phyloP scores from a whole-genome alignment of 805 yeast species.

The Millerozyma miso region DNA sequence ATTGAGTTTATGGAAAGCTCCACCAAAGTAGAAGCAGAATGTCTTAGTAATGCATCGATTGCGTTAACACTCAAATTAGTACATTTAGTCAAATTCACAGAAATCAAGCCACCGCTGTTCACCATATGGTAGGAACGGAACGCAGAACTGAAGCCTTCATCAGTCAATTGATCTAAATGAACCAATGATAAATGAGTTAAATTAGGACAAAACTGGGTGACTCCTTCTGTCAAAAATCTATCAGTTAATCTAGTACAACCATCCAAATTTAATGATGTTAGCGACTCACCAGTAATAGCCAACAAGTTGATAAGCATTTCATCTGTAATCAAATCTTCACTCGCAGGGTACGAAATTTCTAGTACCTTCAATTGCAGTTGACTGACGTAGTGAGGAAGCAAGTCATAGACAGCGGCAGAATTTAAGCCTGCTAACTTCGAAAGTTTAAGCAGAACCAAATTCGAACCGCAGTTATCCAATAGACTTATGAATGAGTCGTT shows the following conservation, averaged over 20 bases:
- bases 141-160: constrained; percentile 58
- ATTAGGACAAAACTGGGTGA: constrained; percentile 52
- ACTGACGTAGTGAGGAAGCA: constrained; percentile 58
- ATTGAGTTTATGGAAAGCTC: constrained; percentile 73
- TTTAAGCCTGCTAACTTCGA: constrained; percentile 71
- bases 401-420: constrained; percentile 51
- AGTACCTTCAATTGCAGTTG: constrained; percentile 47
- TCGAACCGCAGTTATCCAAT: constrained; percentile 52
- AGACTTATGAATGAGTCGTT: constrained; percentile 61
- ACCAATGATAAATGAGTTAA: constrained; percentile 58
- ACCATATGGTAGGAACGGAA: constrained; percentile 51
- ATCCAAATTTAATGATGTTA: constrained; percentile 57
- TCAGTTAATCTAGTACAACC: constrained; percentile 78
- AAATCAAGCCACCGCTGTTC: constrained; percentile 53
- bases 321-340: constrained; percentile 64
- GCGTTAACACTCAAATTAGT: constrained; percentile 60
- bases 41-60: constrained; percentile 54
- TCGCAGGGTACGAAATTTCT: constrained; percentile 65
- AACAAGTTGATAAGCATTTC: constrained; percentile 60
- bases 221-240: constrained; percentile 50
- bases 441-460: constrained; percentile 54
- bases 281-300: constrained; percentile 56
- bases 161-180: constrained; percentile 60
- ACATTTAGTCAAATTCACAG: constrained; percentile 63
- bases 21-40: constrained; percentile 61